Conservation (phyloP, 176 grass and related monocot species). For the Triticum monococcum region DNA sequence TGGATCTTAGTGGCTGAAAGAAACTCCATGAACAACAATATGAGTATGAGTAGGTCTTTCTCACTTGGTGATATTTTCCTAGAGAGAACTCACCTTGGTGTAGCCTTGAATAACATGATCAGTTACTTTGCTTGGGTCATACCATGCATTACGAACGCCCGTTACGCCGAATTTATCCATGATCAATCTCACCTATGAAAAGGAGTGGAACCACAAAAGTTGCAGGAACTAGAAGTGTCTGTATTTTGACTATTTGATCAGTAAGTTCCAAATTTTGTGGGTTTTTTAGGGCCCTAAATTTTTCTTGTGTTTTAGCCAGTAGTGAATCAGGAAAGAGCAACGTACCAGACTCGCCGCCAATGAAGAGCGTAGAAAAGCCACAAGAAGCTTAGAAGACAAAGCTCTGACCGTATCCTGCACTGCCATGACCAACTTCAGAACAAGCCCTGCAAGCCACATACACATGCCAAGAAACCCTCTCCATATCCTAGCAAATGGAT, state of each 20-base stretch:
- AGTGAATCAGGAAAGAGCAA: neutral
- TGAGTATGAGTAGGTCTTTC: neutral
- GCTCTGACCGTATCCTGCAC: slow-evolving; percentile 39
- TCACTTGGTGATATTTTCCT: neutral
- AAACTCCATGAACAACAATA: neutral
- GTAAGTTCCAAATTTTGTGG: too few relatives aligned
- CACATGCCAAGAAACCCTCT: slow-evolving; percentile 45
- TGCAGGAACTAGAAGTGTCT: neutral
- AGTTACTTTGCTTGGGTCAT: slow-evolving; percentile 70
- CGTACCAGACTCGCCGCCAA: slow-evolving; percentile 63
- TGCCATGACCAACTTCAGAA: slow-evolving; percentile 35
- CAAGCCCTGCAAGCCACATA: slow-evolving; percentile 31
- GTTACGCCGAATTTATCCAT: slow-evolving; percentile 88
- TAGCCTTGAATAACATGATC: slow-evolving; percentile 89
- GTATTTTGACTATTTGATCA: neutral
- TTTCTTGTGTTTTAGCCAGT: neutral
- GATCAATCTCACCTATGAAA: slow-evolving; percentile 59
- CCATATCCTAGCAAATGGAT: slow-evolving; percentile 55
- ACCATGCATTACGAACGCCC: slow-evolving; percentile 78
- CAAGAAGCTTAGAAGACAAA: slow-evolving; percentile 53
- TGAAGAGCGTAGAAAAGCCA: slow-evolving; percentile 59
- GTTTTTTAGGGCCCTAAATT: too few relatives aligned
- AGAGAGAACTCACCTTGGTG: slow-evolving; percentile 62
- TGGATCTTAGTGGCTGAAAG: slow-evolving; percentile 72
- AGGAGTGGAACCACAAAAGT: neutral